Base-by-base conservation (phyloP, 352 stramenopile species). In the Pythium biforme region DNA sequence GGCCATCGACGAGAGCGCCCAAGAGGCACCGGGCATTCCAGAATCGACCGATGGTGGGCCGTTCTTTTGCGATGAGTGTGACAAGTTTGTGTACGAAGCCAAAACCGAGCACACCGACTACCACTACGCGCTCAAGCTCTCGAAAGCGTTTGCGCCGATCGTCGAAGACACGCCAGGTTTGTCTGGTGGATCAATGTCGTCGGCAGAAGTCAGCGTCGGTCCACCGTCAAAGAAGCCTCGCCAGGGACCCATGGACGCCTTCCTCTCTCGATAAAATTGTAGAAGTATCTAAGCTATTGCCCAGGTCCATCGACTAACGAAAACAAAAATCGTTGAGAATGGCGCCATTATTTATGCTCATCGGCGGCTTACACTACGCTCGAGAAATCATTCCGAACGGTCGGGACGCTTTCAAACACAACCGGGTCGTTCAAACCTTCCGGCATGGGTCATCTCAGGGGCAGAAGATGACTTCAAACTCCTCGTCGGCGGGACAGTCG, bases 381-480 rank as follows among this genome's bases (percentile, higher is more conserved):
- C 43, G 29, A 40, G 27, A 49, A 50, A 56, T 19, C 20, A 9
- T 37, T 37, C 31, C 3, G 31, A 37, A 12, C 1, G 31, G 8
- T 15, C 14, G 10, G 31, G 14, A 37, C 31, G 31, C 14, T 37
- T 37, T 11, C 31, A 37, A 37, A 37, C 31, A 37, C 31, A 37
- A 37, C 31, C 3, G 31, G 31, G 7, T 37, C 31, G 31, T 37
- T 11, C n/a, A n/a, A 37, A 37, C 41, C 33, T 47, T 19, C 23
- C 17, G 17, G 51, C 10, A 5, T 37, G 14, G 17, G n/a, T n/a
- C n/a, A 46, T 6, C 31, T 70, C 19, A 71, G 2, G 70, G 70
- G 22, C 70, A 77, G 55, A 62, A 77, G 31, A 68, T 69, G 7
- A 74, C 67, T 22, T 74, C 46, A 47, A 77, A 77, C 19, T 72